Evolutionary conservation across 2,329 filamentous ascomycete species (phyloP), one percentile per base, ranked within the genome.

Genomic region (Microcera coccophila): DNA sequence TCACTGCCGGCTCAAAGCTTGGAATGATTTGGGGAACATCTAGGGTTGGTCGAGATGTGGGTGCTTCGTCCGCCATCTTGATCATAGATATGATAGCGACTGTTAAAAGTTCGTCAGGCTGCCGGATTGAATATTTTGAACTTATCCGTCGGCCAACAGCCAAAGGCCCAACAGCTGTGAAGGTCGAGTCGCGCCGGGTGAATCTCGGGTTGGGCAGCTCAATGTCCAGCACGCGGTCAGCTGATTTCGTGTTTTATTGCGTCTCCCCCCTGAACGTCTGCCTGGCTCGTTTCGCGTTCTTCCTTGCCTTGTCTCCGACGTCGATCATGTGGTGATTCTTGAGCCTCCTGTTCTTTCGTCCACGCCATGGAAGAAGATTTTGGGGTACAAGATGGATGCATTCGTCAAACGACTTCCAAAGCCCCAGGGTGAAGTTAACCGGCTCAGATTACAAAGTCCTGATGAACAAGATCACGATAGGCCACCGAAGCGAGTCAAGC

Each of bases 201-300:
- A 57, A 51, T 48, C 4, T 57, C 56, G 57, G 56, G 18, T 26
- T 29, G 42, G 3, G 12, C 29, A 8, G 10, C 38, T 44, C 15
- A 32, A 39, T 24, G 16, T n/a, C 2, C 29, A 37, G 28, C 29
- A 41, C 47, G 44, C 19, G 49, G 58, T 69, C 66, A 69, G 60
- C 57, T 69, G 66, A 67, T 58, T 59, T 66, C 67, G 66, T 59
- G 66, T 64, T 52, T 36, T 26, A 35, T 42, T 41, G 35, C 19
- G 35, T 26, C 31, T 32, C 35, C 42, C 41, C 36, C 29, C 42
- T 34, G 43, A 45, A 48, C 55, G 41, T 44, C 39, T 52, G 37
- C 33, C 44, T 45, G 39, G 28, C 21, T 37, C 28, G 15, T 14
- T 32, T 48, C 55, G 55, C 55, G 55, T 50, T n/a, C n/a, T n/a